Conservation (phyloP, 2,329 filamentous ascomycete genomes). For the Zymoseptoria passerinii region DNA sequence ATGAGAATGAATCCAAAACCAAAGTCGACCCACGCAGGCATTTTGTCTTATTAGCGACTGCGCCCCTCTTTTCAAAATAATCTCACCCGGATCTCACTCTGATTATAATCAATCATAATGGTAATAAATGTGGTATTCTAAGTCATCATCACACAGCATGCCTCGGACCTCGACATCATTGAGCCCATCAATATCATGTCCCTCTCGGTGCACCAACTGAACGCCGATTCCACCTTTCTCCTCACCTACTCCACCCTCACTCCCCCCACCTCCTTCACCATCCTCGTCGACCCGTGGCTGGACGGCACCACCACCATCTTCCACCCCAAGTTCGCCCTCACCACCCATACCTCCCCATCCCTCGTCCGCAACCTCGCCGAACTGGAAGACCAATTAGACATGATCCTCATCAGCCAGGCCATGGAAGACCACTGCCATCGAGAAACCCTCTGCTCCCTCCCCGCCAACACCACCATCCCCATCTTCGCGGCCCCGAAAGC, state of each 20-base stretch:
- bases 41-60: no score
- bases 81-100: no score
- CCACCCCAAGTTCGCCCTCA: slow-evolving; percentile 53
- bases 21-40: no score
- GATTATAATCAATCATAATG: no score
- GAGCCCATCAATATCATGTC: no score
- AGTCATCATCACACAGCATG: no score
- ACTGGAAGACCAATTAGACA: slow-evolving; percentile 44
- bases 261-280: slow-evolving; percentile 41
- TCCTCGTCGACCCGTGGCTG: slow-evolving; percentile 67
- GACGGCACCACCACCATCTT: slow-evolving; percentile 52
- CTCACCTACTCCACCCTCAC: slow-evolving; percentile 45
- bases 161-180: slow-evolving; percentile 3
- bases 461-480: slow-evolving; percentile 46
- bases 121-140: no score
- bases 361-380: slow-evolving; percentile 51
- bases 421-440: slow-evolving; percentile 65
- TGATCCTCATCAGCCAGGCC: slow-evolving; percentile 53
- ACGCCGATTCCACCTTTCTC: slow-evolving; percentile 57
- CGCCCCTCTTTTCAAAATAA: no score
- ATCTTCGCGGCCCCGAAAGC: slow-evolving; percentile 59
- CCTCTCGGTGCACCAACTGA: slow-evolving; percentile 55
- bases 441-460: slow-evolving; percentile 57
- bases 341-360: slow-evolving; percentile 47
- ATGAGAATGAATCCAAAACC: no score